A percentile compares a stretch with the other conserved stretches of the same genome.
Evolutionary conservation across 2,329 filamentous ascomycete species (phyloP).

Genomic region (Epichloe gansuensis): DNA sequence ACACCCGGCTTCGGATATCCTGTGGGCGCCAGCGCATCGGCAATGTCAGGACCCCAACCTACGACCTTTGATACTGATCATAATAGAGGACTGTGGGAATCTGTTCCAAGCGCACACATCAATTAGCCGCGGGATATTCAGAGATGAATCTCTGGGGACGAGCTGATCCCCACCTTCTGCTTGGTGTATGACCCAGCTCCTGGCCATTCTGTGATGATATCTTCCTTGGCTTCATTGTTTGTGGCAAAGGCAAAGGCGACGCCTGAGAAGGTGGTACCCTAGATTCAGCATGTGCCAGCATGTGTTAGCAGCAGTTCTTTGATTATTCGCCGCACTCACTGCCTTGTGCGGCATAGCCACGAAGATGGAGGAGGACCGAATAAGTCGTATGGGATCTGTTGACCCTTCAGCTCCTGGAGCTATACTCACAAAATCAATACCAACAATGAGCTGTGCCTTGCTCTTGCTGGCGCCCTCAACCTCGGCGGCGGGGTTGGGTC

Average conservation of each 20-base stretch:
- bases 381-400: too few relatives aligned
- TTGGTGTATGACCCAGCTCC: conserved; percentile 96
- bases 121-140: background rate
- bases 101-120: conserved; percentile 31
- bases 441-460: conserved; percentile 95
- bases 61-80: conserved; percentile 97
- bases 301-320: conserved; percentile 4
- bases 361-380: background rate
- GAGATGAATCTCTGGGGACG: background rate
- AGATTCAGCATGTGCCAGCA: conserved; percentile 1
- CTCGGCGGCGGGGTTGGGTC: conserved; percentile 46
- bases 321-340: background rate
- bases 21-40: conserved; percentile 88
- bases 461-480: conserved; percentile 80
- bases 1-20: conserved; percentile 96
- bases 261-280: conserved; percentile 97
- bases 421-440: conserved; percentile 83
- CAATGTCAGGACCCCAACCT: conserved; percentile 98
- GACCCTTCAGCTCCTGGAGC: background rate
- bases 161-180: conserved; percentile 62
- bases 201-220: conserved; percentile 98
- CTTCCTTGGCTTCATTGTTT: conserved; percentile 94
- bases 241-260: conserved; percentile 96
- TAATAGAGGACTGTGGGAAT: conserved; percentile 99
- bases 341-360: background rate